Evolutionary conservation across 2,329 filamentous ascomycete genomes (phyloP), one percentile per base, ranked within the genome.

Genomic region (Anisogramma anomala): DNA sequence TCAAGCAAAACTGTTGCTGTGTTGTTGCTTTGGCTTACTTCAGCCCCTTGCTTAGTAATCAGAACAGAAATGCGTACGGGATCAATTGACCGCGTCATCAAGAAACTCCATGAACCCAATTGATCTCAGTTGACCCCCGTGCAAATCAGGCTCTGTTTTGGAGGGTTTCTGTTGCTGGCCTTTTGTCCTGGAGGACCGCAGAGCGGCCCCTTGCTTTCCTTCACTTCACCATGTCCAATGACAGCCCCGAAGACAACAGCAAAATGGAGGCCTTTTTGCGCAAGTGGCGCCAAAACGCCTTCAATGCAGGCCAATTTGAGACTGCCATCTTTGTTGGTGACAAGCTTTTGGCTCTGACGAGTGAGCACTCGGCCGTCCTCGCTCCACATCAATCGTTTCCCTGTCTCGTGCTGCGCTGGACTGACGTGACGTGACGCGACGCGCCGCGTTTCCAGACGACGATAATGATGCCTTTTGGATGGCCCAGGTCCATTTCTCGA

Each of bases 301-400:
- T 94, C 56, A 89, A 94, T 65, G 91, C 93, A 62, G 86, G 91
- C 50, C 91, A 98, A 60, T 88, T 95, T 61, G 89, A 96, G 50
- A 85, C 89, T 25, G 91, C 91, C 56, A 89, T 96, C 53, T 96
- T 94, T 59, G 86, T 96, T 50, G 91, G 87, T 49, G 91, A 98
- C 71, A 98, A 98, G 68, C 72, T 98, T 52, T 72, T 96, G 43
- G 91, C 91, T 43, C 69, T 98, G 56, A 96, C 89, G 27, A 85
- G 89, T 95, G 63, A 51, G 77, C 62, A 28, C n/a, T 22, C n/a
- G 10, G 36, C 35, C 40, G 23, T 30, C 32, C 39, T 50, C 15
- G 33, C 44, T 42, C 5, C 9, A 23, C 33, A 9, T 11, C 4
- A 19, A 20, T 28, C 13, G 26, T 37, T 20, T 10, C 13, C 23